Conservation (phyloP, 164 flowering plant genomes). For the Santalum album region DNA sequence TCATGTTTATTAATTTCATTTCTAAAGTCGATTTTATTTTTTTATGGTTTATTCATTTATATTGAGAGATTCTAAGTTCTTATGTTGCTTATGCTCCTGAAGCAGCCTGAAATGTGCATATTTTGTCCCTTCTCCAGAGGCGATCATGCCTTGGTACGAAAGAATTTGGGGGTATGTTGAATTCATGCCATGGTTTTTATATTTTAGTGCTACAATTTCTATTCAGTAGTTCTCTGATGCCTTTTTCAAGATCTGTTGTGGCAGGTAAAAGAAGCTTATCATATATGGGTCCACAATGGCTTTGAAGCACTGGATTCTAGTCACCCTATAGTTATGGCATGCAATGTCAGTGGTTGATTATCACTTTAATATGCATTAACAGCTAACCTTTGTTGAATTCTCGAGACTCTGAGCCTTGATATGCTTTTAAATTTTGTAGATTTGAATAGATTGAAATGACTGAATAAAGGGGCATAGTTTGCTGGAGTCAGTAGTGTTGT, state of each 20-base stretch:
- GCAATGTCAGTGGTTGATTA: too few species aligned
- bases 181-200: neutral
- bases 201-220: neutral
- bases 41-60: constrained; percentile 6
- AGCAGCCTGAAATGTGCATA: constrained; percentile 15
- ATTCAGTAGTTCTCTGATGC: constrained; percentile 14
- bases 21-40: neutral
- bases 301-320: neutral
- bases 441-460: too few species aligned
- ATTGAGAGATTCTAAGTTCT: constrained; percentile 7
- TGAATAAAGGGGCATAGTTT: too few species aligned
- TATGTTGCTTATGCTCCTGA: constrained; percentile 7
- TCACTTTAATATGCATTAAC: too few species aligned
- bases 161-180: constrained; percentile 15
- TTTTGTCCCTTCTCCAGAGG: constrained; percentile 6
- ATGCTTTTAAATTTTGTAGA: too few species aligned
- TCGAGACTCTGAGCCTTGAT: too few species aligned
- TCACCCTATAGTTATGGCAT: too few species aligned
- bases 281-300: neutral
- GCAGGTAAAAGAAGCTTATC: constrained; percentile 18
- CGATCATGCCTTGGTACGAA: constrained; percentile 1
- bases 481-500: too few species aligned
- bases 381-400: too few species aligned
- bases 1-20: constrained; percentile 1
- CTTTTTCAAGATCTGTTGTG: constrained; percentile 22